These are phyloP conservation scores for Suhomyces yuchorum DNA, from an alignment of 1,139 yeast genomes.

Conservation along the genomic window DNA sequence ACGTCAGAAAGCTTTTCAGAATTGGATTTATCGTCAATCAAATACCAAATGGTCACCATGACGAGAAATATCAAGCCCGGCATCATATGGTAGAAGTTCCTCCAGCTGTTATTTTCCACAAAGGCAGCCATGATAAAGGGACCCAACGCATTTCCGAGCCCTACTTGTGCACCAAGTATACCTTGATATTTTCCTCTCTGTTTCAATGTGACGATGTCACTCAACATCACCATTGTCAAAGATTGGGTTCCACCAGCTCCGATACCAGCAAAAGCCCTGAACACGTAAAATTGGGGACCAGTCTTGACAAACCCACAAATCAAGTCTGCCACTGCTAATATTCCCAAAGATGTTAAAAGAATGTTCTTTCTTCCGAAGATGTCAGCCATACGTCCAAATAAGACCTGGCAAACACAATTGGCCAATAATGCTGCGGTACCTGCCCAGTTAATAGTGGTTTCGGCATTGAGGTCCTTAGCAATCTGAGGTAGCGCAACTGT, in stretches of 20 bases:
- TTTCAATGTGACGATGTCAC: constrained; percentile 25
- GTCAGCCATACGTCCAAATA: constrained; percentile 43
- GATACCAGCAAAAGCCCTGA: constrained; percentile 25
- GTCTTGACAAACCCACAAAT: constrained; percentile 24
- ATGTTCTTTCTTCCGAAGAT: constrained; percentile 26
- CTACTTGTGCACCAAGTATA: constrained; percentile 24
- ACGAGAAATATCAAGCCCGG: constrained; percentile 21
- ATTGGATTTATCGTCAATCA: constrained; percentile 17
- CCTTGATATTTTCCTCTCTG: constrained; percentile 28
- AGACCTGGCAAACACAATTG: constrained; percentile 47
- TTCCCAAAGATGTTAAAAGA: constrained; percentile 18
- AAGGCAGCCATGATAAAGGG: constrained; percentile 26
- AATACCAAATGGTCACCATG: constrained; percentile 16
- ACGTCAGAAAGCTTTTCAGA: constrained; percentile 19
- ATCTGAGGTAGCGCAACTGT: constrained; percentile 42
- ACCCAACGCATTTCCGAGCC: constrained; percentile 25
- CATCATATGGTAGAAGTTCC: constrained; percentile 25
- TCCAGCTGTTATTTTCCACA: constrained; percentile 21
- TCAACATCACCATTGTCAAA: constrained; percentile 25
- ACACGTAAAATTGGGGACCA: constrained; percentile 24
- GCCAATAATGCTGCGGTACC: constrained; percentile 53
- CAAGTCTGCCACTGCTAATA: constrained; percentile 21
- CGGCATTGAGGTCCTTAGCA: constrained; percentile 38
- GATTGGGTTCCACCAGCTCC: constrained; percentile 26
- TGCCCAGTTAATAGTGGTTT: constrained; percentile 51